A percentile compares a stretch with the other conserved stretches of the same genome.
phyloP scores from a whole-genome alignment of 2,329 filamentous ascomycete species.

The Diaporthe sp. region DNA sequence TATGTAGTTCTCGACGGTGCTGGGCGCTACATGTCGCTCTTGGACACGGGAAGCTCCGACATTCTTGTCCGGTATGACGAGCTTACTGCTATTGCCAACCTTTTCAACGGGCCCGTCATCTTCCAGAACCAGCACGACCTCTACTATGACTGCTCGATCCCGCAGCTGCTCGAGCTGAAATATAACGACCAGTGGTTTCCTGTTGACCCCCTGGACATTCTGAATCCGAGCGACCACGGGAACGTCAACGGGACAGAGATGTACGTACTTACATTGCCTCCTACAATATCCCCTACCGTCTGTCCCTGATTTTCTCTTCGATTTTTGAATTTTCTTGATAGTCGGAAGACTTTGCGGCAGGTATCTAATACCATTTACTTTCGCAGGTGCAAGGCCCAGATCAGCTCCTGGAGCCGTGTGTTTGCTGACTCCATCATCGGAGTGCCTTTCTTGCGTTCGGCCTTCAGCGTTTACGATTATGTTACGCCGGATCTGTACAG shows the following conservation, averaged over 20 bases:
- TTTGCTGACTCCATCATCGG: slow-evolving; percentile 15
- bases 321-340: not conserved
- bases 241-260: slow-evolving; percentile 14
- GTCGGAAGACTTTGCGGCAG: not conserved
- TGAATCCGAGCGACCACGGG: slow-evolving; percentile 7
- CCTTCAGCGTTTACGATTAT: slow-evolving; percentile 19
- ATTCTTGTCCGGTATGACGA: slow-evolving; percentile 3
- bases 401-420: slow-evolving; percentile 9
- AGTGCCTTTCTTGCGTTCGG: not conserved
- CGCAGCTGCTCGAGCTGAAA: slow-evolving; percentile 12
- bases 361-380: not conserved
- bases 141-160: slow-evolving; percentile 24
- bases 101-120: slow-evolving; percentile 10
- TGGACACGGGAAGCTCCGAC: slow-evolving; percentile 15
- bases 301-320: not conserved
- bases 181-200: slow-evolving; percentile 25
- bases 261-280: not conserved
- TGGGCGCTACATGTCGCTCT: slow-evolving; percentile 12
- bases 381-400: slow-evolving; percentile 15
- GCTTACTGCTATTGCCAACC: not conserved
- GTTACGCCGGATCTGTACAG: slow-evolving; percentile 2
- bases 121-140: slow-evolving; percentile 18
- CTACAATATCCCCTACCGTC: not conserved
- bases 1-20: not conserved
- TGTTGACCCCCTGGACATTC: not conserved